These are phyloP conservation scores for Pleurotus eryngii DNA, from an alignment of 768 basidiomycete genomes.

Conservation along the genomic window DNA sequence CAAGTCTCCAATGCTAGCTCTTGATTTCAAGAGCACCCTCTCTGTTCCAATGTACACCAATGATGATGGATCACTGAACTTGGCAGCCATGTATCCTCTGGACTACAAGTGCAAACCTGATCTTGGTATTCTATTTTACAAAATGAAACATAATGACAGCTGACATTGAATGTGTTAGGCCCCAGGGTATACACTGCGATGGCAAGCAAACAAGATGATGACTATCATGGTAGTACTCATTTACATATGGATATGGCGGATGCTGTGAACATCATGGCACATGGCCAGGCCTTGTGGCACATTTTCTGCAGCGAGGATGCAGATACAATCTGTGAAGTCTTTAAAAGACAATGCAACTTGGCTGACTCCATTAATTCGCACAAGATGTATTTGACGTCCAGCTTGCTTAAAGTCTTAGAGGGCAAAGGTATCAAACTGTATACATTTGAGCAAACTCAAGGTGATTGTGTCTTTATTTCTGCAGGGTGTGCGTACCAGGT, in stretches of 20 bases:
- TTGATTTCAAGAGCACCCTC: neutral
- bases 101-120: neutral
- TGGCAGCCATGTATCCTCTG: neutral
- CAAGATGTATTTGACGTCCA: slow-evolving; percentile 15
- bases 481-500: slow-evolving; percentile 70
- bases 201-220: slow-evolving; percentile 44
- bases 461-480: slow-evolving; percentile 76
- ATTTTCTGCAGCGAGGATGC: slow-evolving; percentile 61
- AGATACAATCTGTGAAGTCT: slow-evolving; percentile 51
- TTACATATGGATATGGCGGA: slow-evolving; percentile 73
- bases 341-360: slow-evolving; percentile 23
- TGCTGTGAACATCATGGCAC: slow-evolving; percentile 68
- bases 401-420: slow-evolving; percentile 49
- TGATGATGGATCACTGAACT: neutral
- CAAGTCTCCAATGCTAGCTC: too few species aligned
- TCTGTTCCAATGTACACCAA: neutral
- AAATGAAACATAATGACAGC: neutral
- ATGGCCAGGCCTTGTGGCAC: slow-evolving; percentile 67
- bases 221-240: slow-evolving; percentile 60
- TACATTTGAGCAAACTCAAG: slow-evolving; percentile 64
- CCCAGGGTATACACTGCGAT: slow-evolving; percentile 77
- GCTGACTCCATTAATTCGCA: slow-evolving; percentile 7
- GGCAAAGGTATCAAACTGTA: slow-evolving; percentile 54
- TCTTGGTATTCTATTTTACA: neutral
- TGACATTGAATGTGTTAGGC: slow-evolving; percentile 26